Percentiles rank a stretch among this genome's conserved stretches.
phyloP scores from a whole-genome alignment of 306 rosid species.

The Fragaria iinumae region DNA sequence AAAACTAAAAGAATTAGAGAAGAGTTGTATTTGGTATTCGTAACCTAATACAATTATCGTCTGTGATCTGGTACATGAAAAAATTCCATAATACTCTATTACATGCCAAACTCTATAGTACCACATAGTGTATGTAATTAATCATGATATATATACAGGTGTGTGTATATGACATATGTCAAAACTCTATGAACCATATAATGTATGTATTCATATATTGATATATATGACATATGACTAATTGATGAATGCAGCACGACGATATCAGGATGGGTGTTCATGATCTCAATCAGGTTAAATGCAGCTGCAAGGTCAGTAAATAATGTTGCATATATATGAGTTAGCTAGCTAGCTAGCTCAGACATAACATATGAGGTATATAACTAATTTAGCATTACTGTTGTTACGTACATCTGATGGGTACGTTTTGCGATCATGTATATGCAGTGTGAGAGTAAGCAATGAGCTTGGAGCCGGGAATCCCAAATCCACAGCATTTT shows the following conservation, averaged over 20 bases:
- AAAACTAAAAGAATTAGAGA: too few species aligned
- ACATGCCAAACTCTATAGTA: too few species aligned
- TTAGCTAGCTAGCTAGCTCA: background rate
- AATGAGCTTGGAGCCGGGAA: conserved; percentile 77
- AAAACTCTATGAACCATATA: too few species aligned
- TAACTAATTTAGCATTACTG: background rate
- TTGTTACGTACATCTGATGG: background rate
- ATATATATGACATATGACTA: background rate
- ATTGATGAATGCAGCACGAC: conserved; percentile 48
- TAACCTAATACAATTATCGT: too few species aligned
- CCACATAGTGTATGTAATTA: too few species aligned
- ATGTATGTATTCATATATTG: too few species aligned
- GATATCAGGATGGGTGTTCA: conserved; percentile 64
- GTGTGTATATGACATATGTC: too few species aligned
- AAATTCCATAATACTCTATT: too few species aligned
- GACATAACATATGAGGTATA: background rate
- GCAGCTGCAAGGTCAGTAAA: conserved; percentile 70
- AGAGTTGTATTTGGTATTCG: too few species aligned
- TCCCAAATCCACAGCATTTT: conserved; percentile 72
- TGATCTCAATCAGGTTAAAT: conserved; percentile 80
- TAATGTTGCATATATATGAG: background rate
- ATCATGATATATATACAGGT: too few species aligned
- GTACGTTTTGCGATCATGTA: background rate
- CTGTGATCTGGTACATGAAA: too few species aligned
- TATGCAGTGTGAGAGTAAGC: conserved; percentile 75